These are phyloP conservation scores for Penstemon eatonii DNA, from an alignment of 257 asterid species.

Conservation along the genomic window DNA sequence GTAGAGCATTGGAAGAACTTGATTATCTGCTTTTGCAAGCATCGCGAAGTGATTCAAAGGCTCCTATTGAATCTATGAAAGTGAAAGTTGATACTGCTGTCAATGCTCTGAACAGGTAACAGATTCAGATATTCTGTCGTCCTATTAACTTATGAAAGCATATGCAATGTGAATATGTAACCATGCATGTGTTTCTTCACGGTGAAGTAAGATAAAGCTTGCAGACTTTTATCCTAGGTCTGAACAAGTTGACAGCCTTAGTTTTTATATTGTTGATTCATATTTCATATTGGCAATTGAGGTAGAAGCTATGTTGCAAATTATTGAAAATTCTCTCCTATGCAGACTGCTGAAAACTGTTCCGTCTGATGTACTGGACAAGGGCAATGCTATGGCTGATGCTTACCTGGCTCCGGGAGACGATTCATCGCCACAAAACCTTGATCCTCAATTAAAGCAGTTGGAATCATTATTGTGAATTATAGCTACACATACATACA, in stretches of 20 bases:
- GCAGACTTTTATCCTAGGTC: no score
- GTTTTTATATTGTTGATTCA: neutral
- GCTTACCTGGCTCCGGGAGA: conserved; percentile 56
- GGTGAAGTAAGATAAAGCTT: no score
- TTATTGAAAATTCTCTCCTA: conserved; percentile 15
- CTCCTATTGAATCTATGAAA: conserved; percentile 69
- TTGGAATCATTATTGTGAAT: conserved; percentile 65
- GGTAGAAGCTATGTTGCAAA: neutral
- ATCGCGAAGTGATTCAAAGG: conserved; percentile 63
- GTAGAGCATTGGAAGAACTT: conserved; percentile 91
- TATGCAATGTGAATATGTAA: neutral
- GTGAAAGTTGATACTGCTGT: conserved; percentile 50
- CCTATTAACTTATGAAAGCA: neutral
- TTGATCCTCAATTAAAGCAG: conserved; percentile 64
- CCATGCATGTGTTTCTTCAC: no score
- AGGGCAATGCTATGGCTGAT: conserved; percentile 84
- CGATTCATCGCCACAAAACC: conserved; percentile 31
- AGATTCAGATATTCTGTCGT: neutral
- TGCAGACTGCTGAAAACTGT: conserved; percentile 77
- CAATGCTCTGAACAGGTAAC: conserved; percentile 72
- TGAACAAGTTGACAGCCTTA: neutral
- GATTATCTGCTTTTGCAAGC: conserved; percentile 86
- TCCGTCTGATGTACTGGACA: conserved; percentile 74
- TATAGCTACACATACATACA: neutral
- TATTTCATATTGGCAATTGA: neutral